Evolutionary conservation across 805 yeast species (phyloP).

Genomic region (Zygotorulaspora sp.): DNA sequence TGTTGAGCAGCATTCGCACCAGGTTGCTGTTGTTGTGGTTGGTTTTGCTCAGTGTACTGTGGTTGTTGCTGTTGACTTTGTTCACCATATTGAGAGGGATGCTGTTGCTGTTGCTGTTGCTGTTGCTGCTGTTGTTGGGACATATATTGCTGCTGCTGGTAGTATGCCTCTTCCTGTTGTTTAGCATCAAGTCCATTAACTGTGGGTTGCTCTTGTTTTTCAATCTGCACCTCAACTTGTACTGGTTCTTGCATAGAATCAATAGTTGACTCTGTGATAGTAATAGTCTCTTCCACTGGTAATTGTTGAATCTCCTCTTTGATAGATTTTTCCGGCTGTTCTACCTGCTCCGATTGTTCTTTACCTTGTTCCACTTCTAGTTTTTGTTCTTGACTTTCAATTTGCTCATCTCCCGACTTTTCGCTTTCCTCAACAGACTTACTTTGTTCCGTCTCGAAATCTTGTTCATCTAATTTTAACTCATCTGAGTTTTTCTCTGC

Average conservation of each 20-base stretch:
- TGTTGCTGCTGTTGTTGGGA: constrained; percentile 27
- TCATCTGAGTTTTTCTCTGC: constrained; percentile 5
- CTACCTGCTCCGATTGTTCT: neutral
- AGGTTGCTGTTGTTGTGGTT: constrained; percentile 29
- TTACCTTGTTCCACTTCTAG: constrained; percentile 7
- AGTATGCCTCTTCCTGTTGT: constrained; percentile 18
- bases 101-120: constrained; percentile 18
- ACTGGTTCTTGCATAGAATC: constrained; percentile 17
- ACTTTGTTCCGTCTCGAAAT: too few relatives aligned
- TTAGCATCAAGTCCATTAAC: constrained; percentile 9
- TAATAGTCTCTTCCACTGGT: constrained; percentile 12
- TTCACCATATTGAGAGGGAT: constrained; percentile 18
- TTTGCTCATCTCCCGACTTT: neutral
- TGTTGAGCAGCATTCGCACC: constrained; percentile 33
- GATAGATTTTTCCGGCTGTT: constrained; percentile 9
- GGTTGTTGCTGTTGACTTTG: constrained; percentile 37
- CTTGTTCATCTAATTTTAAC: constrained; percentile 6
- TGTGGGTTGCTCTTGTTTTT: constrained; percentile 11
- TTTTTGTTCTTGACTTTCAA: constrained; percentile 3
- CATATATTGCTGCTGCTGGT: constrained; percentile 20
- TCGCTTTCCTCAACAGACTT: too few relatives aligned
- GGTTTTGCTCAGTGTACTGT: constrained; percentile 24
- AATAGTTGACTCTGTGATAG: constrained; percentile 12
- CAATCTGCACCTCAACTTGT: constrained; percentile 14
- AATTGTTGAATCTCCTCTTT: constrained; percentile 13